Conservation (phyloP, 495 filamentous ascomycete species). For the Hyaloscypha bicolor region DNA sequence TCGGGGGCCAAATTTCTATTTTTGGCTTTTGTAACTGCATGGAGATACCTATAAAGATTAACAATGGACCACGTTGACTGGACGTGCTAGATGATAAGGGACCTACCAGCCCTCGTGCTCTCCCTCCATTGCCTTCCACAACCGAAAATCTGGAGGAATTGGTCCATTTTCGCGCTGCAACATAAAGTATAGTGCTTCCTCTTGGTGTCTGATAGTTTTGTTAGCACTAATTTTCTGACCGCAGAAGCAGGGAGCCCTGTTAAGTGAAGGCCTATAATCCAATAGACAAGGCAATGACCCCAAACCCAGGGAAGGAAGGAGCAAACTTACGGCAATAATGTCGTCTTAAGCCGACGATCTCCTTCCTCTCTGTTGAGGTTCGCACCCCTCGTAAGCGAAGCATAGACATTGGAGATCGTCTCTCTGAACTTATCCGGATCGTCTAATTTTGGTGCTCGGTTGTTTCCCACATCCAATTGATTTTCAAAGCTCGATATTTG, state of each 20-base stretch:
- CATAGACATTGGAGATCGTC: slow-evolving; percentile 11
- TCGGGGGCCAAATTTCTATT: not conserved
- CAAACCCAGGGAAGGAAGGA: not conserved
- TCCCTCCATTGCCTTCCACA: slow-evolving; percentile 29
- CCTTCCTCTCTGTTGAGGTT: slow-evolving; percentile 29
- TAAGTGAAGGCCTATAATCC: not conserved
- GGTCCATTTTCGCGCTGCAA: slow-evolving; percentile 37
- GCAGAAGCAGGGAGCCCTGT: not conserved
- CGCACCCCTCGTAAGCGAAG: slow-evolving; percentile 1
- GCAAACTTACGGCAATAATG: slow-evolving; percentile 33
- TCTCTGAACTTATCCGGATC: slow-evolving; percentile 9
- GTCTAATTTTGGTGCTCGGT: slow-evolving; percentile 2
- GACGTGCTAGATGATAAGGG: not conserved
- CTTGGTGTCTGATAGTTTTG: slow-evolving; percentile 36
- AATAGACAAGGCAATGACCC: slow-evolving; percentile 26
- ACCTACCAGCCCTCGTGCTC: slow-evolving; percentile 15
- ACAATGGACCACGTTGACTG: not conserved
- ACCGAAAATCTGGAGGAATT: slow-evolving; percentile 32
- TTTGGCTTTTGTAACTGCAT: slow-evolving; percentile 13
- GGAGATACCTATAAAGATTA: slow-evolving; percentile 12
- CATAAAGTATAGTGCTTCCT: slow-evolving; percentile 41
- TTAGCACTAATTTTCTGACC: not conserved
- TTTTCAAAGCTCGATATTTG: slow-evolving; percentile 10
- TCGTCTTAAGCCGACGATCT: slow-evolving; percentile 30
- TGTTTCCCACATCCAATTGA: slow-evolving; percentile 8